Base-by-base conservation (phyloP, 805 yeast species). In the Starmerella lactis-condensi region DNA sequence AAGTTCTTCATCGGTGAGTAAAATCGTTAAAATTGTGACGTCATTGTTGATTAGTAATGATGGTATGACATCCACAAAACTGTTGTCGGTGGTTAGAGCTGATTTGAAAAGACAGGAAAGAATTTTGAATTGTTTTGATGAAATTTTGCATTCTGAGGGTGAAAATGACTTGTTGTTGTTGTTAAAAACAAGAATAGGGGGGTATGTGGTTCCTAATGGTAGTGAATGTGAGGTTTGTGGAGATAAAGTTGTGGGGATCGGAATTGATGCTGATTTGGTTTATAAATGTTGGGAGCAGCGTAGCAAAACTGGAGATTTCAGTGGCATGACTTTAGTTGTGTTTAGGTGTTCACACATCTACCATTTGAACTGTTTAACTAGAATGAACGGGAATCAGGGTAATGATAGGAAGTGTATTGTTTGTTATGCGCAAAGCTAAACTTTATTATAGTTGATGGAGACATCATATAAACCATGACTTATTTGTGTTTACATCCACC, bases 201-300 rank as follows among this genome's bases (percentile, higher is more conserved):
- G 94, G 0, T 75, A 91, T 81, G 58, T 72, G 0, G 59, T 64
- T 2, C 41, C 61, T 1, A 55, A 53, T 17, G 56, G 57, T 17
- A 57, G 61, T 22, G 67, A 62, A 29, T 83, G 95, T 50, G 75
- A 75, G 22, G 66, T 74, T 0, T 83, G 95, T 51, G 83, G 79
- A 1, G 70, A 69, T 38, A 56, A 57, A 14, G 54, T 82, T 21
- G 73, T 82, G 71, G 93, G 94, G 0, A 50, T 66, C 2, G 67
- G 69, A 2, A 47, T 75, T 2, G 56, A 61, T 16, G 55, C 67
- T 2, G 58, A 54, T 6, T 58, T 64, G 24, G 65, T 65, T 32
- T 59, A 61, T 26, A 57, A 37, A 3, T 35, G 29, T 2, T 46
- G 50, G 50, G 41, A 35, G 23, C 19, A 14, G 6, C 29, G 16